These are phyloP conservation scores for Fraxinus floribunda DNA, from an alignment of 305 asterid genomes.

Conservation along the genomic window DNA sequence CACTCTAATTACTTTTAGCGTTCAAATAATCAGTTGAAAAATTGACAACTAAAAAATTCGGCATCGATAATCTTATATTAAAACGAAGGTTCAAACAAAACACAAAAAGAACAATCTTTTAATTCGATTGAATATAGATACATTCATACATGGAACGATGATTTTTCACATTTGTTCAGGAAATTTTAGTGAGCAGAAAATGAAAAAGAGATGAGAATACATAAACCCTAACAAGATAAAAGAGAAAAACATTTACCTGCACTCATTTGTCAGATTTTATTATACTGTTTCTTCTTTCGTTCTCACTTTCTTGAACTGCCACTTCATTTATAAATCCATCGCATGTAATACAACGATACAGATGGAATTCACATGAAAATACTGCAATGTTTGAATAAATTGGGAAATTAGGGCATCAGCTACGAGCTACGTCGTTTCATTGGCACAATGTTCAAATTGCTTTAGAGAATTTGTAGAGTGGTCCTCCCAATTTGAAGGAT, in stretches of 20 bases:
- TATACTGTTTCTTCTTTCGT: not conserved
- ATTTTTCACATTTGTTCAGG: not conserved
- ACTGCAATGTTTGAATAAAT: not conserved
- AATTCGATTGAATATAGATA: not conserved
- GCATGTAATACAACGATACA: not conserved
- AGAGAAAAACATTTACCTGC: constrained; percentile 28
- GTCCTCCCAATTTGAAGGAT: not conserved
- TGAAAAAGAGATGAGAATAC: constrained; percentile 7
- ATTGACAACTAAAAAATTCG: not conserved
- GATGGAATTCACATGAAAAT: not conserved
- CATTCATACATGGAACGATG: not conserved
- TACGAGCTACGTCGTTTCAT: not conserved
- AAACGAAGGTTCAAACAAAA: not conserved
- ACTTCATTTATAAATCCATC: not conserved
- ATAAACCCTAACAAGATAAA: constrained; percentile 9
- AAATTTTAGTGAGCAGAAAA: not conserved
- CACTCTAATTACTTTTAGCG: not conserved
- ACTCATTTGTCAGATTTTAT: constrained; percentile 29
- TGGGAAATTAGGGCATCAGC: not conserved
- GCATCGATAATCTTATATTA: not conserved
- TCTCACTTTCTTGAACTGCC: not conserved
- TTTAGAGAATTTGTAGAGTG: not conserved
- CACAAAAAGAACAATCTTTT: not conserved
- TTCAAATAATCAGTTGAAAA: not conserved
- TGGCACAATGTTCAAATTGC: not conserved